Evolutionary conservation across 2,329 filamentous ascomycete genomes (phyloP), one percentile per base, ranked within the genome.

Genomic region (Tolypocladium pustulatum): DNA sequence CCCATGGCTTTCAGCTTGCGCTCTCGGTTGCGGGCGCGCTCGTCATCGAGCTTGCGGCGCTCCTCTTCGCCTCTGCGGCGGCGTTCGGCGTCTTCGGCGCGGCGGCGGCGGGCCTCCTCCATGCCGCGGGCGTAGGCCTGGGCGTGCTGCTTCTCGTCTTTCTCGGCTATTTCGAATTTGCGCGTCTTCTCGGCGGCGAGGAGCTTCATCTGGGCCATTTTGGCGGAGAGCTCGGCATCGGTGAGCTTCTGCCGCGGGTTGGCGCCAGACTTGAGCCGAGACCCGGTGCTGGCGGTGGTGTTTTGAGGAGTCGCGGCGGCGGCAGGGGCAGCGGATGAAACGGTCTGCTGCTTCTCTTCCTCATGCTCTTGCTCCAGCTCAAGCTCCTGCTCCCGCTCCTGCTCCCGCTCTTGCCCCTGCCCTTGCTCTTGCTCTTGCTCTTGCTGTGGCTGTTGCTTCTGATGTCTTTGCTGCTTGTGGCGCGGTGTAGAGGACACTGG

Each of bases 191-290:
- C 83, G 0, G 79, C 81, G 0, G 78, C 76, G 0, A 83, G 68
- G 10, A 86, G 75, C 59, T 82, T 82, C 79, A 84, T 85, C 67
- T 81, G 73, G 64, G 81, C 80, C 78, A 86, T 83, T 67, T 84
- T 84, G 60, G 74, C 78, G 0, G 81, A 75, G 4, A 86, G 77
- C 69, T 87, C 80, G 0, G 73, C 71, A 0, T 86, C 82, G 0
- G 82, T 85, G 34, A 84, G 76, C 70, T 85, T 85, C 30, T 79
- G 78, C 13, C 82, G 80, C 30, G 82, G 82, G 71, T 84, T 84
- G 15, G 77, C 79, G 60, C 82, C 82, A 1, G 81, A 84, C 57
- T 74, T 72, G 12, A 81, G 67, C 12, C 82, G 81, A 10, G 72
- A 66, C 52, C 75, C 71, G 7, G 71, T 69, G 27, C 73, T 74